Evolutionary conservation across 805 yeast species (phyloP).

Genomic region (Grigorovia jiainica): DNA sequence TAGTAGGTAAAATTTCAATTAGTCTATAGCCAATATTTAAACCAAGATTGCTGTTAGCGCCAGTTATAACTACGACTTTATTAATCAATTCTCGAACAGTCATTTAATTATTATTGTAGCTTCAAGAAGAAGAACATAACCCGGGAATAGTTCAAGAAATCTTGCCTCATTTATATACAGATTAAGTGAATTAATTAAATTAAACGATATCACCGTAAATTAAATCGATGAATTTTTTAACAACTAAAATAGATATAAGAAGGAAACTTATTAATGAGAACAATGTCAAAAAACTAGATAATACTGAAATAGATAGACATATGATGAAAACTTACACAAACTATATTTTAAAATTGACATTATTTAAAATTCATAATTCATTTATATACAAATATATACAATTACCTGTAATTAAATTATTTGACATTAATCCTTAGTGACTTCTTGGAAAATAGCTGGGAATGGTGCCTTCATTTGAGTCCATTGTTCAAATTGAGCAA

Average conservation of each 20-base stretch:
- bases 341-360: background rate
- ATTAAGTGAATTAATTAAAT: too few species aligned
- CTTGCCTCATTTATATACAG: too few species aligned
- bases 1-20: conserved; percentile 47
- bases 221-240: too few species aligned
- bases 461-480: conserved; percentile 60
- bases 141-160: too few species aligned
- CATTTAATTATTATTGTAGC: background rate
- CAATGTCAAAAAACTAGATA: too few species aligned
- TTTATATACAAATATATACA: background rate
- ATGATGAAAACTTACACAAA: too few species aligned
- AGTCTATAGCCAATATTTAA: conserved; percentile 75
- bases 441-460: conserved; percentile 52
- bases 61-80: conserved; percentile 38
- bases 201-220: too few species aligned
- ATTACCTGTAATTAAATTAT: background rate
- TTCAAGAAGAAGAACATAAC: too few species aligned
- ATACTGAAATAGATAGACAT: too few species aligned
- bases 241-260: too few species aligned
- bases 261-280: too few species aligned
- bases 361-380: conserved; percentile 6
- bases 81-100: conserved; percentile 4
- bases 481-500: conserved; percentile 75
- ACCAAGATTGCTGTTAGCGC: conserved; percentile 60
- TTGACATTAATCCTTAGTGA: conserved; percentile 24